Percentiles rank a stretch among this genome's conserved stretches.
phyloP scores from a whole-genome alignment of 371 early-diverging fungal genomes.

The Lichtheimia ornata region DNA sequence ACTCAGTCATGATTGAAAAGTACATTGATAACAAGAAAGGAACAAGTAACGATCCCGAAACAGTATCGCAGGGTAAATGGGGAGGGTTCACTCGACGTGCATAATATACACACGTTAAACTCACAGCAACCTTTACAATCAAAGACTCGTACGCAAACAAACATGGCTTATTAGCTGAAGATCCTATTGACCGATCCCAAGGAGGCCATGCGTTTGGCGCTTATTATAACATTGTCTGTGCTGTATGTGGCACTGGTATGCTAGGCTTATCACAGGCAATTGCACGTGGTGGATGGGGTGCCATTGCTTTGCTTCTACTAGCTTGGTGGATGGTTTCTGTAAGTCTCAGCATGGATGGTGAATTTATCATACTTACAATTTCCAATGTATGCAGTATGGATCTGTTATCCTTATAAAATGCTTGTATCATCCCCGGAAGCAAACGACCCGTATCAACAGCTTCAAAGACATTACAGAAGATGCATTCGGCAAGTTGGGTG shows the following conservation, averaged over 20 bases:
- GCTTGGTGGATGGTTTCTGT: slow-evolving; percentile 72
- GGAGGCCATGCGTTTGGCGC: slow-evolving; percentile 33
- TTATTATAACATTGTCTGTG: slow-evolving; percentile 68
- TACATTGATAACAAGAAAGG: no score
- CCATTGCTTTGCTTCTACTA: slow-evolving; percentile 67
- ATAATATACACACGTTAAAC: no score
- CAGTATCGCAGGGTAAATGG: no score
- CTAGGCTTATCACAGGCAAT: slow-evolving; percentile 80
- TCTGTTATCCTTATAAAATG: slow-evolving; percentile 40
- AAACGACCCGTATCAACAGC: slow-evolving; percentile 45
- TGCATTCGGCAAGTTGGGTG: slow-evolving; percentile 41
- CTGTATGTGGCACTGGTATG: slow-evolving; percentile 80
- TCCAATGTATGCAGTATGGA: slow-evolving; percentile 21
- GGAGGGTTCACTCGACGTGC: no score
- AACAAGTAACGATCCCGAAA: no score
- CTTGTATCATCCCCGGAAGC: slow-evolving; percentile 27
- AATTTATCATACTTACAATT: no score
- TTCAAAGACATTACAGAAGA: slow-evolving; percentile 35
- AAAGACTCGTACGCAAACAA: no score
- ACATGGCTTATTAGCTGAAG: no score
- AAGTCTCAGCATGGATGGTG: slow-evolving; percentile 13
- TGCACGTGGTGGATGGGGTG: slow-evolving; percentile 77
- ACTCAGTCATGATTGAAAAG: no score
- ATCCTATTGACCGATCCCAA: slow-evolving; percentile 6
- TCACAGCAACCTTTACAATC: no score